phyloP scores from a whole-genome alignment of 768 basidiomycete species.

The Gloeostereum incarnatum region DNA sequence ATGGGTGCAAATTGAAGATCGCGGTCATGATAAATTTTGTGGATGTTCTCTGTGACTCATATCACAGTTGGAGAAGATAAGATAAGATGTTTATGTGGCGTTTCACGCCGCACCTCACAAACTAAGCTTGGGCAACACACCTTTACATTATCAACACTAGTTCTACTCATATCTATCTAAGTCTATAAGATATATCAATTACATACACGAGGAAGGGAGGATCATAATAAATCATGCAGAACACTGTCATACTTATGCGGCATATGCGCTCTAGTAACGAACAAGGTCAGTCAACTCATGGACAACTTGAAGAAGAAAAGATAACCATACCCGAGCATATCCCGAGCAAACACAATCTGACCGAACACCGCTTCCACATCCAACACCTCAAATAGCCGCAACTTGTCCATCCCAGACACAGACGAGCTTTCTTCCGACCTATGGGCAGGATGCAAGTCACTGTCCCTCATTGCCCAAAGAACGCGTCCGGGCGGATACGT shows the following conservation, averaged over 20 bases:
- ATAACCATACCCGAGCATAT: conserved; percentile 67
- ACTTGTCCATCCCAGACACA: conserved; percentile 30
- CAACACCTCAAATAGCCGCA: conserved; percentile 70
- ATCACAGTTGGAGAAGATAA: too few relatives aligned
- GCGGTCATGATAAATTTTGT: too few relatives aligned
- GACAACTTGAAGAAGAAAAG: neutral
- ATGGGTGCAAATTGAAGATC: too few relatives aligned
- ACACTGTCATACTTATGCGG: conserved; percentile 76
- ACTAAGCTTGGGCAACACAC: too few relatives aligned
- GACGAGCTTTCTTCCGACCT: conserved; percentile 19
- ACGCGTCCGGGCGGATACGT: conserved; percentile 74
- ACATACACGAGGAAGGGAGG: neutral
- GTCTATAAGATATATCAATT: too few relatives aligned
- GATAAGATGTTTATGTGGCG: too few relatives aligned
- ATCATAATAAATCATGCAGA: conserved; percentile 56
- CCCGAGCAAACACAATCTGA: conserved; percentile 73
- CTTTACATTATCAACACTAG: too few relatives aligned
- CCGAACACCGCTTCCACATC: conserved; percentile 71
- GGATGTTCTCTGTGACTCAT: too few relatives aligned
- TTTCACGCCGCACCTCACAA: too few relatives aligned
- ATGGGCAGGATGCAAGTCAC: conserved; percentile 56
- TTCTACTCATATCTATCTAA: too few relatives aligned
- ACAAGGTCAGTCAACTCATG: neutral
- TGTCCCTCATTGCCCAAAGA: conserved; percentile 71
- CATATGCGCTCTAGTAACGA: conserved; percentile 48